phyloP scores from a whole-genome alignment of 2,329 filamentous ascomycete species.

The Fusarium kyushuense region DNA sequence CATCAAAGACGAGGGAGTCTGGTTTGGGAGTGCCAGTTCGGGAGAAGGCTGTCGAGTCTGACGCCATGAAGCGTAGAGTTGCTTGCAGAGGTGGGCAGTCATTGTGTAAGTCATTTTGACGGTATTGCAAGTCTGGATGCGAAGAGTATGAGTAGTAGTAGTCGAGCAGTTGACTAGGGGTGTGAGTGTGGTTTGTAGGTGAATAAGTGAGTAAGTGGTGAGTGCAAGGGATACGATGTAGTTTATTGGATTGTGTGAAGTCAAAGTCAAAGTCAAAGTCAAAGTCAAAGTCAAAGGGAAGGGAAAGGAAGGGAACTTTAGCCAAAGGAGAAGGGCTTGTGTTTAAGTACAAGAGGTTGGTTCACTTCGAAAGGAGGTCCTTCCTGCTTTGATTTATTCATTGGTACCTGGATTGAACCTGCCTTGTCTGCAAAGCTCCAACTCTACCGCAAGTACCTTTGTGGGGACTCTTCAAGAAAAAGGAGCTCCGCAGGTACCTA shows the following conservation, averaged over 20 bases:
- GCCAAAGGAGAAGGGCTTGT: slow-evolving; percentile 17
- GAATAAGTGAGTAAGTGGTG: neutral
- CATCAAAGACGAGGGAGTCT: slow-evolving; percentile 45
- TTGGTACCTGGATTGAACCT: slow-evolving; percentile 36
- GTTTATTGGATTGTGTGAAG: slow-evolving; percentile 13
- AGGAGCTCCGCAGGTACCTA: neutral
- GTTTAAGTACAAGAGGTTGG: slow-evolving; percentile 24
- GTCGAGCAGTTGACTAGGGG: slow-evolving; percentile 2
- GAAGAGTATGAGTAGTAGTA: slow-evolving; percentile 10
- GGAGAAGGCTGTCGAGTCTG: slow-evolving; percentile 60
- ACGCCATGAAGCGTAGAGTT: slow-evolving; percentile 70
- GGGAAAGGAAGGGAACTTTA: slow-evolving; percentile 1
- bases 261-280: neutral
- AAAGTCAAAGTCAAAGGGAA: too few relatives aligned
- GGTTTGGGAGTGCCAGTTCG: slow-evolving; percentile 49
- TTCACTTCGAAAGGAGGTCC: slow-evolving; percentile 17
- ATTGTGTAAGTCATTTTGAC: slow-evolving; percentile 70
- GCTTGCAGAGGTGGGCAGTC: slow-evolving; percentile 71
- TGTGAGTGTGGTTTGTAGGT: slow-evolving; percentile 5
- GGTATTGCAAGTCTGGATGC: slow-evolving; percentile 6
- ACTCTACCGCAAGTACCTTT: slow-evolving; percentile 17
- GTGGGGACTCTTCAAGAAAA: slow-evolving; percentile 1
- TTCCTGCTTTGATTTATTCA: neutral
- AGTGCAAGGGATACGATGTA: slow-evolving; percentile 5
- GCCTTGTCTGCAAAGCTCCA: slow-evolving; percentile 10